These are phyloP conservation scores for Oryza rufipogon DNA, from an alignment of 176 grass and related monocot genomes.

Conservation along the genomic window DNA sequence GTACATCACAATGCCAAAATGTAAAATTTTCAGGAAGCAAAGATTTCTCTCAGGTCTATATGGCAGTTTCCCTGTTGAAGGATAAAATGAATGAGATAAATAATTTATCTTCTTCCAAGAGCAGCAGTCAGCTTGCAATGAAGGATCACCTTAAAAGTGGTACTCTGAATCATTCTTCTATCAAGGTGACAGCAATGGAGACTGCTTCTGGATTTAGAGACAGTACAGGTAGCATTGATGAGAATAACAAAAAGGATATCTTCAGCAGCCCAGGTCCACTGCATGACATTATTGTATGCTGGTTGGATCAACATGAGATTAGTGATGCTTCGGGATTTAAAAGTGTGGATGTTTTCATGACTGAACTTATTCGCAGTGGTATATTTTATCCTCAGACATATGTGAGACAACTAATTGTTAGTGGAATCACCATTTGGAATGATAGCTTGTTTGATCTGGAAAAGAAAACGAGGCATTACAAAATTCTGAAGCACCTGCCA, in stretches of 20 bases:
- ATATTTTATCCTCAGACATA: conserved; percentile 94
- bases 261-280: conserved; percentile 90
- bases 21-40: conserved; percentile 87
- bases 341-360: conserved; percentile 67
- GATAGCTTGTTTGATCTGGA: conserved; percentile 66
- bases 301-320: conserved; percentile 95
- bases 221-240: conserved; percentile 53
- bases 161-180: conserved; percentile 51
- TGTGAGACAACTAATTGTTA: conserved; percentile 92
- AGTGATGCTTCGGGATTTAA: conserved; percentile 72
- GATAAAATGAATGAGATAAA: conserved; percentile 87
- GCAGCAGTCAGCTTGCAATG: conserved; percentile 48
- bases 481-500: conserved; percentile 92
- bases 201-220: conserved; percentile 49
- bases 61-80: conserved; percentile 87
- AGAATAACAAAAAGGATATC: conserved; percentile 66
- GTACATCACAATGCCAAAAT: conserved; percentile 54
- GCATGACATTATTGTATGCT: conserved; percentile 95
- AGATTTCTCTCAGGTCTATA: conserved; percentile 87
- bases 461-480: conserved; percentile 81
- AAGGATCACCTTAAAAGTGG: conserved; percentile 53
- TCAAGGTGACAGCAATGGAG: conserved; percentile 32
- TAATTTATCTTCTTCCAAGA: conserved; percentile 59
- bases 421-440: conserved; percentile 77
- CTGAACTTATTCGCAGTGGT: conserved; percentile 80